Conservation (phyloP, 2,329 filamentous ascomycete species). For the Meredithiella fracta region DNA sequence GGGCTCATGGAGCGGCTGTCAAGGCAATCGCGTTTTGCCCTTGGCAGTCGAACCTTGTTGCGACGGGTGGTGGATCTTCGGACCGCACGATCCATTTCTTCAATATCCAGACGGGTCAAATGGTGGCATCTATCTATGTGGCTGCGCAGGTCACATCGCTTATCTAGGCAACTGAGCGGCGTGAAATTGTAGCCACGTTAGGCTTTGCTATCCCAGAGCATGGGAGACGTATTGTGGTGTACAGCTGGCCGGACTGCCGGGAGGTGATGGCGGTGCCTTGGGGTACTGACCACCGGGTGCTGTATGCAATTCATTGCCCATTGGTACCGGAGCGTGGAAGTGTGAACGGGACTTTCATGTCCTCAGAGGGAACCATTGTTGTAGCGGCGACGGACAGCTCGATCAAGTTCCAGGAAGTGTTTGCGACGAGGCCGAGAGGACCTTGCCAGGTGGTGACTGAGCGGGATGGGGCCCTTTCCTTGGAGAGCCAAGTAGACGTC, state of each 20-base stretch:
- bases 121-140: constrained; percentile 79
- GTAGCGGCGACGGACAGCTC: constrained; percentile 83
- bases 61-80: constrained; percentile 83
- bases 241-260: constrained; percentile 82
- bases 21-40: constrained; percentile 96
- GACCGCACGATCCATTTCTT: constrained; percentile 95
- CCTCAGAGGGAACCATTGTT: constrained; percentile 49
- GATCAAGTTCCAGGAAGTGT: constrained; percentile 92
- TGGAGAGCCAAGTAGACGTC: too few relatives aligned
- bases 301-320: constrained; percentile 81
- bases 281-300: constrained; percentile 60
- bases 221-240: constrained; percentile 74
- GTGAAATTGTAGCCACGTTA: constrained; percentile 85
- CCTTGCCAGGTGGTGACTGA: neutral
- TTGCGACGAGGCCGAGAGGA: neutral
- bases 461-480: too few relatives aligned
- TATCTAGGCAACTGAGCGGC: constrained; percentile 71
- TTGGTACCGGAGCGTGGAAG: constrained; percentile 24
- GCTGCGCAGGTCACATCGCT: constrained; percentile 85
- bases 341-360: constrained; percentile 17
- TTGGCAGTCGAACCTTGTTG: constrained; percentile 74
- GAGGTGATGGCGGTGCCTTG: constrained; percentile 75
- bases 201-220: constrained; percentile 87
- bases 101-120: constrained; percentile 67
- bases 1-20: constrained; percentile 70